Evolutionary conservation across 257 asterid species (phyloP).

Genomic region (Prunella vulgaris): DNA sequence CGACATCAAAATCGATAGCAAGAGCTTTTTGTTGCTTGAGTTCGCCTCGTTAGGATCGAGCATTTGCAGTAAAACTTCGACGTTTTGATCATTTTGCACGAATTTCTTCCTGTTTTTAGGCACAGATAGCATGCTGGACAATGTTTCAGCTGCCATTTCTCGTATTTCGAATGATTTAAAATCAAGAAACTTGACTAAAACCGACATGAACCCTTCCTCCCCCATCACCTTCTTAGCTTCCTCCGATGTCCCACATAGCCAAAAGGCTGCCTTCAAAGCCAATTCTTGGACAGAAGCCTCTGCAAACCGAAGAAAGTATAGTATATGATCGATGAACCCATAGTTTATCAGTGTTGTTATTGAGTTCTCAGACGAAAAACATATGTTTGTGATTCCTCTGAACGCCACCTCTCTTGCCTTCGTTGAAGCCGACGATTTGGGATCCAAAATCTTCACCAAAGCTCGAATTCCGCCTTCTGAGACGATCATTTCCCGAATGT

Average conservation of each 20-base stretch:
- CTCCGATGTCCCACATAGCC: constrained; percentile 75
- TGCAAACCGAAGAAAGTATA: constrained; percentile 55
- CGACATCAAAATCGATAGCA: constrained; percentile 76
- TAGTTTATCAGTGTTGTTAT: constrained; percentile 32
- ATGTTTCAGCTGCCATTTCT: constrained; percentile 76
- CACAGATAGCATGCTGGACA: constrained; percentile 64
- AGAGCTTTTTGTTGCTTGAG: constrained; percentile 55
- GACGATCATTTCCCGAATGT: constrained; percentile 37
- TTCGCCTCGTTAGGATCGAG: constrained; percentile 60
- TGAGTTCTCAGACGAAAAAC: constrained; percentile 39
- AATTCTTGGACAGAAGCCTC: constrained; percentile 67
- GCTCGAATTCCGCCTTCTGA: constrained; percentile 67
- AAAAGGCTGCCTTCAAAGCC: constrained; percentile 73
- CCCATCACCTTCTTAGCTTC: constrained; percentile 89
- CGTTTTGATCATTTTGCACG: constrained; percentile 62
- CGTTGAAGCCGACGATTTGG: constrained; percentile 41
- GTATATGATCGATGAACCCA: constrained; percentile 62
- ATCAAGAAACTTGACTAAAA: constrained; percentile 60
- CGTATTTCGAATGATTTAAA: constrained; percentile 60
- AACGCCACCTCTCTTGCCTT: constrained; percentile 78
- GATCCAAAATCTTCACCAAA: constrained; percentile 58
- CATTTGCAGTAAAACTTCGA: constrained; percentile 55
- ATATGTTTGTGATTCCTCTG: constrained; percentile 57
- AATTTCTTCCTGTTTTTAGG: constrained; percentile 66
- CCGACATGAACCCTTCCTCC: constrained; percentile 82